Conservation (phyloP, 2,329 filamentous ascomycete genomes). For the Dothistroma pini region DNA sequence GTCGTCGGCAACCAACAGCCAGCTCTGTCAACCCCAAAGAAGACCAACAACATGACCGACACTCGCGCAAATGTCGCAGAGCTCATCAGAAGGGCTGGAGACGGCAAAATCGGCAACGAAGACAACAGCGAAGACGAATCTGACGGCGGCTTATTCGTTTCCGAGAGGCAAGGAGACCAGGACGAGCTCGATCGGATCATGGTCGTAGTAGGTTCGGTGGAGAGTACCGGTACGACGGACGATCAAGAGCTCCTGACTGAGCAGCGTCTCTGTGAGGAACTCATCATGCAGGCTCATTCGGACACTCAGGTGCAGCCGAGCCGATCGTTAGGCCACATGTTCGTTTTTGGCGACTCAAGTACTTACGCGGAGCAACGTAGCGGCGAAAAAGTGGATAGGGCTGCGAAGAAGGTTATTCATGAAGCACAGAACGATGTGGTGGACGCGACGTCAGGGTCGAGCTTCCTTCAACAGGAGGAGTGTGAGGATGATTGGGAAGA, state of each 20-base stretch:
- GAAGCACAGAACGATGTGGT: not conserved
- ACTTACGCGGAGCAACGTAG: not conserved
- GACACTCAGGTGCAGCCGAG: not conserved
- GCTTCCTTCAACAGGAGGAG: not conserved
- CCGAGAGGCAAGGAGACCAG: not conserved
- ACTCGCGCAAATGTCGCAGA: not conserved
- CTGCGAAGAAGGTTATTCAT: not conserved
- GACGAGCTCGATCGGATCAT: not conserved
- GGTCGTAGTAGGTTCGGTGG: not conserved
- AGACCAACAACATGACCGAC: not conserved
- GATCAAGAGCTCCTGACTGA: not conserved
- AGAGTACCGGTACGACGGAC: not conserved
- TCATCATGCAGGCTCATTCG: not conserved
- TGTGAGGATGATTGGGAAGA: not conserved
- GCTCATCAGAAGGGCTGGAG: not conserved
- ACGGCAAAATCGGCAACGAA: not conserved
- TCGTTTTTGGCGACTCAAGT: not conserved
- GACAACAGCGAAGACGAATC: not conserved
- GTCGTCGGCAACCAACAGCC: not conserved
- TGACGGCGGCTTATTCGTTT: not conserved
- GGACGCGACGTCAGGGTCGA: not conserved
- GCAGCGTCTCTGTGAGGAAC: not conserved
- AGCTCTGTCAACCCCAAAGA: not conserved
- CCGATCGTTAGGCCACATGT: not conserved
- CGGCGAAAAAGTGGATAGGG: not conserved